Base-by-base conservation (phyloP, 441 rosid species). In the Adansonia rubrostipa region DNA sequence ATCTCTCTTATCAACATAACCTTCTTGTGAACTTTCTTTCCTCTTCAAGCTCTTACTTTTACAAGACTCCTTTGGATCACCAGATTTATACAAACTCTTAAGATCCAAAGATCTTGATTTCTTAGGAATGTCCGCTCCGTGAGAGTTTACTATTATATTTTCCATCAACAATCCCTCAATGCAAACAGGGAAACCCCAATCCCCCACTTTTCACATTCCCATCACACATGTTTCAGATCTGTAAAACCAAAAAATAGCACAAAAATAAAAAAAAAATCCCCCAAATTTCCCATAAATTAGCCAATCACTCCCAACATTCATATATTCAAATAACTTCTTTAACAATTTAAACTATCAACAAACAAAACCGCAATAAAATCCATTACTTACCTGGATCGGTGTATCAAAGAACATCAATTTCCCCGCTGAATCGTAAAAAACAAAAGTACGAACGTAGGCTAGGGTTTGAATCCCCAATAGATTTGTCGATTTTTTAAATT, bases 51-150 rank as follows among this genome's bases (percentile, higher is more conserved):
- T 88, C 83, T 85, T 89, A 56, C 56, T 82, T 33, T 70, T 74
- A 53, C 72, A 72, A 48, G 73, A 74, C 83, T 83, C 89, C 80
- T 86, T 85, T 2, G 84, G 71, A 81, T 76, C 83, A 79, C 83
- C 86, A 53, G 88, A 80, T 68, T 91, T 80, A 80, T 94, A 96
- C 57, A 96, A 78, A 85, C 92, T 96, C 87, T 92, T 96, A 77
- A 94, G 90, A 87, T 94, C 99, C 95, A 96, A 82, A n/a, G 96
- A 90, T 88, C 96, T 96, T 54, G 96, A 82, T 86, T 87, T 92
- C 87, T 87, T 88, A 75, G 92, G 86, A 84, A 87, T 84, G 87
- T 85, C 93, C 86, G 79, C 88, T 84, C 93, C 99, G 88, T 91
- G 82, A 73, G 92, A 88, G 87, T 82, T 85, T 71, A 82, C 90